Evolutionary conservation across 2,329 filamentous ascomycete genomes (phyloP), one percentile per base, ranked within the genome.

Genomic region (Metarhizium robertsii): DNA sequence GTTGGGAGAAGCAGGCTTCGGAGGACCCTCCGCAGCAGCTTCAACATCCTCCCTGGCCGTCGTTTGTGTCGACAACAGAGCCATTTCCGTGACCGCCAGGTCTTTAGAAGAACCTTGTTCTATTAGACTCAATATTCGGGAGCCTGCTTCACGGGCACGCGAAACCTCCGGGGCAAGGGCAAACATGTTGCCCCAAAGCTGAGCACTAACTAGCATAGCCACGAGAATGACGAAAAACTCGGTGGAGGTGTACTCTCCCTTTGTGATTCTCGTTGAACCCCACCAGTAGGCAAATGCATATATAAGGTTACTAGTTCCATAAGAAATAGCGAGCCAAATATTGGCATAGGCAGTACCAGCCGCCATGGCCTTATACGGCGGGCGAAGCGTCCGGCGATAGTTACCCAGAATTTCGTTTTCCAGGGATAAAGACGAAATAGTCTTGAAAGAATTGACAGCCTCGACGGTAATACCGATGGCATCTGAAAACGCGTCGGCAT

Each of bases 281-380:
- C 87, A 92, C 86, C 87, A 92, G 69, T 90, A 91, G 0, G 86
- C 85, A 54, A 92, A 79, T 0, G 86, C 85, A 63, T 90, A 88
- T 30, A 90, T 81, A 52, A 88, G 76, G 63, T 86, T 87, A 20
- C 83, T 80, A 10, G 79, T 73, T 59, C 77, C 79, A 64, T 83
- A 80, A 16, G 82, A 76, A 40, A 85, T 72, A 2, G 84, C 81
- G 7, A 85, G 75, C 74, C 79, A 84, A 14, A 84, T 65, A 64
- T 83, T 85, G 43, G 78, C 77, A 59, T 75, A 73, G 63, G 74
- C 66, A 18, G 73, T 78, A 29, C 73, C 73, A n/a, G 71, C 65
- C 1, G 75, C 70, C 70, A 71, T 85, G 67, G 75, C 85, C 52
- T 79, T 76, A 2, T 79, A 78, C 2, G 79, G 79, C 0, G 64